These are phyloP conservation scores for Royoungia palumana DNA, from an alignment of 768 basidiomycete species.

Conservation along the genomic window DNA sequence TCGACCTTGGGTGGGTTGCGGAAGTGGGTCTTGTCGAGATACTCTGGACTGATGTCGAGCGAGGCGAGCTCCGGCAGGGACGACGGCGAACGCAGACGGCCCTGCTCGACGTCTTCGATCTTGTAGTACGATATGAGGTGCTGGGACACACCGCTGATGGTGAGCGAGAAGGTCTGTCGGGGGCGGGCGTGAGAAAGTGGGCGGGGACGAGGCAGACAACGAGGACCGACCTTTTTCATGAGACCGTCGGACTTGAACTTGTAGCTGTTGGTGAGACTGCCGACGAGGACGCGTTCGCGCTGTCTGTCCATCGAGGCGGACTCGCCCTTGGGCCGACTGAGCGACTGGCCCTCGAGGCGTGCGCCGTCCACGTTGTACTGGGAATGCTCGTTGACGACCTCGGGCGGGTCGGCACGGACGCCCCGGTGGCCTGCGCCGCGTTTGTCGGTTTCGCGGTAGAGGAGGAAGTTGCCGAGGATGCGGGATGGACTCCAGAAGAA, in stretches of 20 bases:
- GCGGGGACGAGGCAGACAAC: constrained; percentile 1
- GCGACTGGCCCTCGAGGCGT: constrained; percentile 39
- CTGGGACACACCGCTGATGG: constrained; percentile 79
- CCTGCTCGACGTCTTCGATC: constrained; percentile 85
- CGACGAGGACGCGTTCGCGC: constrained; percentile 79
- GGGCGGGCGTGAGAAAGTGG: constrained; percentile 30
- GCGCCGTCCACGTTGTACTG: constrained; percentile 35
- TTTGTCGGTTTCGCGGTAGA: constrained; percentile 94
- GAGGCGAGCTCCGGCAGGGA: constrained; percentile 83
- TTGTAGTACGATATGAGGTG: constrained; percentile 96
- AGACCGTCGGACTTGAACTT: constrained; percentile 92
- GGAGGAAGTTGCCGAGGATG: constrained; percentile 91
- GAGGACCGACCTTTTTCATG: constrained; percentile 85
- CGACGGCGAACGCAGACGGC: constrained; percentile 84
- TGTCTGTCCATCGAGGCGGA: constrained; percentile 57
- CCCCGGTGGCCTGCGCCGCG: constrained; percentile 62
- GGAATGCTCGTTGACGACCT: constrained; percentile 39
- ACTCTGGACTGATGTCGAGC: constrained; percentile 82
- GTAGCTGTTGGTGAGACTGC: constrained; percentile 88
- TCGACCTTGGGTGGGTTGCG: constrained; percentile 88
- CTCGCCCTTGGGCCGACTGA: constrained; percentile 65
- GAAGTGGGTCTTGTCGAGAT: constrained; percentile 88
- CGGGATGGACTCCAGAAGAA: constrained; percentile 92
- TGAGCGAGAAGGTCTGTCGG: constrained; percentile 83
- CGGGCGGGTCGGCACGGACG: constrained; percentile 40